Evolutionary conservation across 148 eudicot species (phyloP).

Genomic region (Agrostemma githago): DNA sequence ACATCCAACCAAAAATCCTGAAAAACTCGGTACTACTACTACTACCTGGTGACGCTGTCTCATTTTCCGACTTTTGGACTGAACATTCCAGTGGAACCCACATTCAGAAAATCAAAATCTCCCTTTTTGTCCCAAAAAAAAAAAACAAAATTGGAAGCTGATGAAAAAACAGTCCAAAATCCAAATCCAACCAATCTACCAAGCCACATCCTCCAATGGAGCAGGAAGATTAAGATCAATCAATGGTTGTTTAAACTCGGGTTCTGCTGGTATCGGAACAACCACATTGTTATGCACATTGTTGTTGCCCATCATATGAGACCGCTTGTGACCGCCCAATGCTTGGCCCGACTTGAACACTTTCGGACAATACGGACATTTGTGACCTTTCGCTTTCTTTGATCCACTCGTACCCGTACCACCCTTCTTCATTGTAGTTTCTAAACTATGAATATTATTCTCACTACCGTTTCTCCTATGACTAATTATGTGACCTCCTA

Average conservation of each 20-base stretch:
- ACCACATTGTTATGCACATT: not conserved
- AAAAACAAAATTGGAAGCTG: not conserved
- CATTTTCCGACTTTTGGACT: slow-evolving; percentile 11
- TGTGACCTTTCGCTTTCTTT: slow-evolving; percentile 61
- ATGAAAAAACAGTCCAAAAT: not conserved
- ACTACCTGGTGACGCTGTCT: too few relatives aligned
- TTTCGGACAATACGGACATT: slow-evolving; percentile 71
- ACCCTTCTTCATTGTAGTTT: slow-evolving; percentile 17
- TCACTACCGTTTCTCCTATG: slow-evolving; percentile 41
- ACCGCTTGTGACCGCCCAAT: slow-evolving; percentile 93
- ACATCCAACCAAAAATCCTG: slow-evolving; percentile 26
- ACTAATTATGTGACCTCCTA: slow-evolving; percentile 64
- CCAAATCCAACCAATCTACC: slow-evolving; percentile 27
- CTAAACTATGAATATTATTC: slow-evolving; percentile 15
- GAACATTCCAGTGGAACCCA: slow-evolving; percentile 28
- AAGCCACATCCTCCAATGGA: slow-evolving; percentile 47
- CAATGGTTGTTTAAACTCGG: slow-evolving; percentile 22
- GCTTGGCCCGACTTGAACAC: slow-evolving; percentile 92
- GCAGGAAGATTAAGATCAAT: slow-evolving; percentile 89
- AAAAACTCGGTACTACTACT: too few relatives aligned
- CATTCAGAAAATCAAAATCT: slow-evolving; percentile 21
- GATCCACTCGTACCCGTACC: slow-evolving; percentile 9
- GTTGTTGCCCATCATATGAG: slow-evolving; percentile 53
- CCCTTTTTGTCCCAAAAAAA: slow-evolving; percentile 1
- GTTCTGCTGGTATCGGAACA: slow-evolving; percentile 5